Evolutionary conservation across 352 stramenopile genomes (phyloP).

Genomic region (Globisporangium cederbergense): DNA sequence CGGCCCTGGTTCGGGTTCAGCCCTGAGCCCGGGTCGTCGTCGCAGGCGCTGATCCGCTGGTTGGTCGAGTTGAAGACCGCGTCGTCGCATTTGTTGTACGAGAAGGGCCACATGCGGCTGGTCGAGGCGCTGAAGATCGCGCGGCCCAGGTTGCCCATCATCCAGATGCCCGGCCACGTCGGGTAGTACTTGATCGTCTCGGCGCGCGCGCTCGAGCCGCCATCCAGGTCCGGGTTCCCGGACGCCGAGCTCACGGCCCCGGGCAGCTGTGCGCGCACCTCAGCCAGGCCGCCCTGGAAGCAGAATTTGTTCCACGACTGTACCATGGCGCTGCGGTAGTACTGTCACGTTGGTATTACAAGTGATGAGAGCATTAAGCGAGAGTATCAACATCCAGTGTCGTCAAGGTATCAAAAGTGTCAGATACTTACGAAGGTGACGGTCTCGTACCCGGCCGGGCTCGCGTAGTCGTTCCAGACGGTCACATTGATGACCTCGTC

Average conservation of each 20-base stretch:
- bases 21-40: conserved; percentile 87
- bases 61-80: conserved; percentile 73
- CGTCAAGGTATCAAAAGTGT: neutral
- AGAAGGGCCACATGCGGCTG: conserved; percentile 94
- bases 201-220: conserved; percentile 66
- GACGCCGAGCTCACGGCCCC: conserved; percentile 68
- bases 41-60: conserved; percentile 86
- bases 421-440: conserved; percentile 33
- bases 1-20: conserved; percentile 87
- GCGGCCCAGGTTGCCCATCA: conserved; percentile 93
- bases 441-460: conserved; percentile 45
- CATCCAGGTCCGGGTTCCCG: conserved; percentile 49
- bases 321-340: conserved; percentile 78
- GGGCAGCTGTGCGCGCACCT: conserved; percentile 84
- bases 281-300: conserved; percentile 91
- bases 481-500: conserved; percentile 50
- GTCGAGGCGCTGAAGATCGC: conserved; percentile 93
- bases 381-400: neutral
- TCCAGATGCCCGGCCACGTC: conserved; percentile 94
- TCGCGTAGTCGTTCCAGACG: conserved; percentile 66
- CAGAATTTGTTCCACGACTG: conserved; percentile 95
- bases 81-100: conserved; percentile 89
- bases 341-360: neutral
- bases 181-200: conserved; percentile 45
- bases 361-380: neutral